These are phyloP conservation scores for Fomitopsis serialis DNA, from an alignment of 768 basidiomycete genomes.

Conservation along the genomic window DNA sequence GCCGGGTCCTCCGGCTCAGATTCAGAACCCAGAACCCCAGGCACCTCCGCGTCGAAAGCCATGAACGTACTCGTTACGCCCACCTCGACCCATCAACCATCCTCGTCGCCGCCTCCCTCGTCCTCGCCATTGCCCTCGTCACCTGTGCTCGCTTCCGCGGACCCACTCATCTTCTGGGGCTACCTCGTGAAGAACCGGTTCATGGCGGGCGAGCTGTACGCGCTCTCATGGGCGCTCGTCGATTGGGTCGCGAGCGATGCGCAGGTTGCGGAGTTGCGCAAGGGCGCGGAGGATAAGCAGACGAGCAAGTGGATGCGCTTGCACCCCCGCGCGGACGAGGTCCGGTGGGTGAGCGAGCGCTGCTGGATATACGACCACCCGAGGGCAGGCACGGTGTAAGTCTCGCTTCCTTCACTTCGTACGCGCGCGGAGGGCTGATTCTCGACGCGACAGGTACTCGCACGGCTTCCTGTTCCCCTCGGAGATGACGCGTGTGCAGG, in stretches of 20 bases:
- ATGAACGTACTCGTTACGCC: neutral
- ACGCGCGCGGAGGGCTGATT: neutral
- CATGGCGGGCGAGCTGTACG: slow-evolving; percentile 95
- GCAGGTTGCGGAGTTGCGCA: slow-evolving; percentile 55
- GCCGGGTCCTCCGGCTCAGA: neutral
- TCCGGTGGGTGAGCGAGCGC: slow-evolving; percentile 87
- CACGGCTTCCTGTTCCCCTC: slow-evolving; percentile 96
- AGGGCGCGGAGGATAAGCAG: slow-evolving; percentile 91
- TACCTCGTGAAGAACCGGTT: slow-evolving; percentile 89
- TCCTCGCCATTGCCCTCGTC: neutral
- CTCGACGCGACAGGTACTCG: slow-evolving; percentile 55
- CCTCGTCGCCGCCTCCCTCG: neutral
- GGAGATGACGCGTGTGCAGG: slow-evolving; percentile 65
- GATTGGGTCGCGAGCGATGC: slow-evolving; percentile 81
- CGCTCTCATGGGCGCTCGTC: slow-evolving; percentile 82
- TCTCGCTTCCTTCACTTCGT: slow-evolving; percentile 1
- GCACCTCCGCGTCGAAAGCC: neutral
- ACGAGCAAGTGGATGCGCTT: slow-evolving; percentile 87
- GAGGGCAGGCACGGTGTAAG: slow-evolving; percentile 83
- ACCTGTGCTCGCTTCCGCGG: slow-evolving; percentile 26
- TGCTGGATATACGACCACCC: slow-evolving; percentile 99
- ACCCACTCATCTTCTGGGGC: slow-evolving; percentile 83
- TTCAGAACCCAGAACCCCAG: neutral
- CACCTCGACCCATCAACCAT: neutral
- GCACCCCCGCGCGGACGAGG: slow-evolving; percentile 72